Base-by-base conservation (phyloP, 495 filamentous ascomycete species). In the Daldinia bambusicola region DNA sequence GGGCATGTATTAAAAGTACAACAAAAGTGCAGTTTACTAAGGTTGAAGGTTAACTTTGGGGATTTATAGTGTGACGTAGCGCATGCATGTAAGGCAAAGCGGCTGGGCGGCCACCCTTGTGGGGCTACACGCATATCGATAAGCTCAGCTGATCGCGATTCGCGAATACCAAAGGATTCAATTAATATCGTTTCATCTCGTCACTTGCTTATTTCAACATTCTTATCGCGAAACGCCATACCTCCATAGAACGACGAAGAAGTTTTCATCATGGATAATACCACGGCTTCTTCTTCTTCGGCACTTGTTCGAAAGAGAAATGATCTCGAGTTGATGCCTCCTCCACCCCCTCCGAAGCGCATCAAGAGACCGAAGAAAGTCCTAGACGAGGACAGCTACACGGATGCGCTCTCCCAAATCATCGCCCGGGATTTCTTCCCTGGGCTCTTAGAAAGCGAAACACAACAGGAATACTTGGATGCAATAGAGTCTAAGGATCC, bases 381-480 rank as follows among this genome's bases (percentile, higher is more conserved):
- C 40, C 87, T 99, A 26, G 93, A 97, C 79, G 95, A 99, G 84
- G 95, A 99, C 72, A 89, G 89, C 70, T 99, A 99, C 82, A 94
- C 93, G 26, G 88, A 92, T 61, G 92, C 92, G 8, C 82, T 99
- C 30, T 97, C 95, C 1, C 90, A 97, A 55, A 98, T 99, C 71
- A 97, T 98, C 60, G 92, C 92, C 32, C 92, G 96, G 41, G 96
- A 99, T 81, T 99, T 95, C 84, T 99, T 98, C 78, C 95, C 95
- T 0, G 95, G 94, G 2, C 84, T 99, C 0, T 83, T 94, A 0
- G 94, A 98, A 73, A 89, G 88, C 32, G 88, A 97, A 66, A 88
- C 89, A 3, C 93, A 97, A 74, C 89, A 94, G 72, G 95, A 99
- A 70, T 98, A 97, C 75, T 83, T 99, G 30, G 90, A 96, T 73